Evolutionary conservation across 345 rosid species (phyloP).

Genomic region (Arabidopsis arenosa): DNA sequence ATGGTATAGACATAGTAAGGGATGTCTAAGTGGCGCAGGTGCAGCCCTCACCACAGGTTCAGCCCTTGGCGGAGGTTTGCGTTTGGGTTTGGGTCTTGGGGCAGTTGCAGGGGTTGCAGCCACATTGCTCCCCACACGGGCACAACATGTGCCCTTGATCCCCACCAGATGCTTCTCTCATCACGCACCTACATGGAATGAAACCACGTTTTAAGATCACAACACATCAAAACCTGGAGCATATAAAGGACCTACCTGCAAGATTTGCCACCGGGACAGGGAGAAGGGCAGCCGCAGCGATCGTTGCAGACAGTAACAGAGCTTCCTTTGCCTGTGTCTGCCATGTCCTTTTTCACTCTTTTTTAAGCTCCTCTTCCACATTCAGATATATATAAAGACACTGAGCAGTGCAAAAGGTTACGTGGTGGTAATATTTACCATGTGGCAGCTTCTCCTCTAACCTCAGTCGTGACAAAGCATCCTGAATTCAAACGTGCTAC

Average conservation of each 20-base stretch:
- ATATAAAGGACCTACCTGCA: conserved; percentile 51
- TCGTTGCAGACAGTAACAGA: conserved; percentile 39
- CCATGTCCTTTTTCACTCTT: conserved; percentile 18
- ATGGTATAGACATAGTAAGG: no score
- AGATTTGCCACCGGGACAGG: conserved; percentile 51
- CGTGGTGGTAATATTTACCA: conserved; percentile 29
- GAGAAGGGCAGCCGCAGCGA: conserved; percentile 52
- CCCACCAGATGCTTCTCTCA: conserved; percentile 36
- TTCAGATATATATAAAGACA: conserved; percentile 17
- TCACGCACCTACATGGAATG: conserved; percentile 47
- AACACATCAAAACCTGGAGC: background rate
- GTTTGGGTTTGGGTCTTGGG: conserved; percentile 2
- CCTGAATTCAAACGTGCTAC: conserved; percentile 19
- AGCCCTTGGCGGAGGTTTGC: background rate
- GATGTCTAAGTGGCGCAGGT: no score
- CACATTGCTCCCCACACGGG: conserved; percentile 66
- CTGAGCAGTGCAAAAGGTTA: background rate
- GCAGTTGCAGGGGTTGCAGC: conserved; percentile 72
- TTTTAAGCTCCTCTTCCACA: background rate
- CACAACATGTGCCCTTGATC: conserved; percentile 48
- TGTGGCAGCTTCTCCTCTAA: conserved; percentile 35
- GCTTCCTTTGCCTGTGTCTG: conserved; percentile 41
- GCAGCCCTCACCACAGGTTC: no score
- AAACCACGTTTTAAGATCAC: background rate
- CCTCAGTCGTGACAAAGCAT: conserved; percentile 27